Base-by-base conservation (phyloP, 495 filamentous ascomycete genomes). In the Pyrenopolyporus hunteri region DNA sequence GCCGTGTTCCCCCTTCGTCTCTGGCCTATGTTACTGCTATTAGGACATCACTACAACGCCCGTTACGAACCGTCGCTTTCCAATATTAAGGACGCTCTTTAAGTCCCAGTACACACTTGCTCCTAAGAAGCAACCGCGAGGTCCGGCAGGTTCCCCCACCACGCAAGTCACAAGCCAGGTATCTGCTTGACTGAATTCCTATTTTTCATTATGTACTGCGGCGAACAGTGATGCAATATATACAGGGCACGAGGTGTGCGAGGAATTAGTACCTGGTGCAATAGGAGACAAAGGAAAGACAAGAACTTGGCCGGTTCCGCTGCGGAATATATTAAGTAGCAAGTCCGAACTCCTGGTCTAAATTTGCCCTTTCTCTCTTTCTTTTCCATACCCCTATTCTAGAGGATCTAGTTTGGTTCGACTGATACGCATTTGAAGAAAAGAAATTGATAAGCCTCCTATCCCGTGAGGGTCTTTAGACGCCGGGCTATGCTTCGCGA, bases 401-500 rank as follows among this genome's bases (percentile, higher is more conserved):
- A 25, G 44, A 28, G 42, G 26, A 35, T 63, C 39, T 51, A 49
- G n/a, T 50, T 20, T 37, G 45, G 37, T 29, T 20, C 17, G 23
- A 23, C 31, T 46, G 47, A 59, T 45, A 36, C 25, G 17, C 13
- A 20, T 40, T 23, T 49, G 22, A 39, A 20, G 22, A 43, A 55
- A 40, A 20, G 32, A 54, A 47, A 8, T n/a, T 11, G 20, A 47
- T 17, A 20, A 52, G 40, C 48, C 54, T 54, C 42, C 26, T 33
- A 31, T 39, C 61, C 61, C 54, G 61, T 13, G 61, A 59, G 61
- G 54, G 61, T 22, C 39, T 45, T 51, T 32, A 46, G 44, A 65
- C 56, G 62, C 62, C 62, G 14, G 28, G 61, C 61, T 54, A 64
- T 64, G 54, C 61, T 64, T 64, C 55, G 61, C 42, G 14, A 59